phyloP scores from a whole-genome alignment of 2,329 filamentous ascomycete genomes.

The Neurospora sp. region DNA sequence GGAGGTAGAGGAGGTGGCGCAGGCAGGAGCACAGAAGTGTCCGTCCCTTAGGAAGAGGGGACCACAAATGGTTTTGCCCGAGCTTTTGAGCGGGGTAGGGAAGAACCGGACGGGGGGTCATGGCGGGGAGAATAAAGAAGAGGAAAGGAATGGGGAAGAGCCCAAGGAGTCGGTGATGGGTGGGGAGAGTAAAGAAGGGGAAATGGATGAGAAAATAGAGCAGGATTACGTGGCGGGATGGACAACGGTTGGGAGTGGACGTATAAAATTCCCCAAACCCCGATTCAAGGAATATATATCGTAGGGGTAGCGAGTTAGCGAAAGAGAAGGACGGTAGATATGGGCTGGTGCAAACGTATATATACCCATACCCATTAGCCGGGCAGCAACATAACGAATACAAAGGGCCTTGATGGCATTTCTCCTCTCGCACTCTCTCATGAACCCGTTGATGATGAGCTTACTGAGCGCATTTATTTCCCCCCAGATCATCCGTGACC shows the following conservation, averaged over 20 bases:
- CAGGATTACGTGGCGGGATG: no score
- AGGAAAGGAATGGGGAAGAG: neutral
- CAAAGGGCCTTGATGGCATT: neutral
- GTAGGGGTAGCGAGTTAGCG: neutral
- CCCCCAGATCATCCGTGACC: neutral
- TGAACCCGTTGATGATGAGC: neutral
- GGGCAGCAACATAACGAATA: neutral
- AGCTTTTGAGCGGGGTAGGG: neutral
- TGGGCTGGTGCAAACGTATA: neutral
- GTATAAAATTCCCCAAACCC: neutral
- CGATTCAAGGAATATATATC: neutral
- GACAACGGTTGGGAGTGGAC: neutral
- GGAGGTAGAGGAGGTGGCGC: neutral
- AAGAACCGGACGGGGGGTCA: no score
- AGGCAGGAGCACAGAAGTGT: neutral
- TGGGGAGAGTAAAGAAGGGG: no score
- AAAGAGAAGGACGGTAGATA: neutral
- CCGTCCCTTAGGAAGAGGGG: neutral
- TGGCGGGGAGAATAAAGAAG: neutral
- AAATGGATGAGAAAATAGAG: neutral
- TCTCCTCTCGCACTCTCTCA: neutral
- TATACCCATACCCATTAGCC: neutral
- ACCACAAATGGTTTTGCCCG: neutral
- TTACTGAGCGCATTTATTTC: neutral
- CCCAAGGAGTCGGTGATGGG: no score